Conservation (phyloP, 139 green algal species). For the Tetradesmus obliquus region DNA sequence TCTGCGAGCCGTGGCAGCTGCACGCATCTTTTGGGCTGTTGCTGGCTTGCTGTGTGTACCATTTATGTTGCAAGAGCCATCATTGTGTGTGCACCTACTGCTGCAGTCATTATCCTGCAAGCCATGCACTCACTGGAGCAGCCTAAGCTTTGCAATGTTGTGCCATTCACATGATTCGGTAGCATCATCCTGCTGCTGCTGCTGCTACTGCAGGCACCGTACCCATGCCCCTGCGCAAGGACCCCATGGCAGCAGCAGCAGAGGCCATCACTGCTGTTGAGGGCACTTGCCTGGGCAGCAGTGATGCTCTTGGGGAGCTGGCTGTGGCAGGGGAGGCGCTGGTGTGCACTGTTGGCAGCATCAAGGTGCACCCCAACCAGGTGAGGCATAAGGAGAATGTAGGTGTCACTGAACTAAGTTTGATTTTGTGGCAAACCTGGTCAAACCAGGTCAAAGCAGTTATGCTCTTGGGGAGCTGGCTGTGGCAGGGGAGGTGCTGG, state of each 20-base stretch:
- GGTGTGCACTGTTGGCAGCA: slow-evolving; percentile 92
- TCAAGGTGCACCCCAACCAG: slow-evolving; percentile 76
- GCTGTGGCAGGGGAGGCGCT: slow-evolving; percentile 57
- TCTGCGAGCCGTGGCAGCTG: neutral
- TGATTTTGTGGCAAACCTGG: too few relatives aligned
- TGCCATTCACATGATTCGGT: too few relatives aligned
- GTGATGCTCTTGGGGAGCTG: neutral
- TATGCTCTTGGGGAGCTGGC: neutral
- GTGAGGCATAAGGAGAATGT: too few relatives aligned
- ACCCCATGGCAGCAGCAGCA: slow-evolving; percentile 81
- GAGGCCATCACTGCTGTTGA: slow-evolving; percentile 80
- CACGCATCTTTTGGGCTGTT: too few relatives aligned
- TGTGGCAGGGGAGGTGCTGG: slow-evolving; percentile 63
- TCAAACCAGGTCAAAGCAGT: neutral
- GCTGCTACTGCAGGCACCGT: slow-evolving; percentile 83
- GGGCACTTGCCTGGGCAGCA: slow-evolving; percentile 56
- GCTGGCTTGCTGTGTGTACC: neutral
- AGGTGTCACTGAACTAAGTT: too few relatives aligned
- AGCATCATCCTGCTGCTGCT: neutral
- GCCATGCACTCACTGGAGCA: too few relatives aligned
- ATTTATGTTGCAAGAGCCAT: too few relatives aligned
- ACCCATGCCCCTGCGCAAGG: slow-evolving; percentile 84
- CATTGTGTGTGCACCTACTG: too few relatives aligned
- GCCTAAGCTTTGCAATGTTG: too few relatives aligned
- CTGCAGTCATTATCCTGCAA: too few relatives aligned